Evolutionary conservation across 345 rosid species (phyloP).

Genomic region (Mangifera indica): DNA sequence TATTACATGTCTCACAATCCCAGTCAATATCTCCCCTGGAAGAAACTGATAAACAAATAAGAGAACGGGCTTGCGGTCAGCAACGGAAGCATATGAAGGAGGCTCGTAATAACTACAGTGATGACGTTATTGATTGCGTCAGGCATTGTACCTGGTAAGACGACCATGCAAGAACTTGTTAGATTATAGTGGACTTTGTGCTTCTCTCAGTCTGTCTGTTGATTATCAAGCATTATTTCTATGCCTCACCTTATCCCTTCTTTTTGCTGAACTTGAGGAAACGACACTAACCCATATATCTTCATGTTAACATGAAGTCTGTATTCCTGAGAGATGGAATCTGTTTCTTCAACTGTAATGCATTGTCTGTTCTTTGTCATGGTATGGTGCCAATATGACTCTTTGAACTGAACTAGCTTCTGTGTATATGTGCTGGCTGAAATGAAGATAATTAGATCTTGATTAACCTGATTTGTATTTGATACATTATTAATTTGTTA

Average conservation of each 20-base stretch:
- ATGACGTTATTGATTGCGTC: constrained; percentile 76
- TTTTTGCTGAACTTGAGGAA: background rate
- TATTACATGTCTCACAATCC: constrained; percentile 81
- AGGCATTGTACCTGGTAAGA: constrained; percentile 89
- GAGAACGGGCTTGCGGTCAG: constrained; percentile 62
- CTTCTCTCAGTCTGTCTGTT: constrained; percentile 9
- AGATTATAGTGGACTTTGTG: constrained; percentile 12
- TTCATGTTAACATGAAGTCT: background rate
- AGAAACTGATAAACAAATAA: constrained; percentile 91
- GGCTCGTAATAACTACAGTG: constrained; percentile 80
- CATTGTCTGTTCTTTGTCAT: background rate
- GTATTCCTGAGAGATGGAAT: background rate
- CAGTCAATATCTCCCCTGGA: constrained; percentile 80
- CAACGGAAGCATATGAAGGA: constrained; percentile 85
- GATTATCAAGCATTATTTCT: background rate
- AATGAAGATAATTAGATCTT: background rate
- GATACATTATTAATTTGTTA: too few relatives aligned
- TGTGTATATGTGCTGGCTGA: background rate
- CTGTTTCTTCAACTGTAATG: background rate
- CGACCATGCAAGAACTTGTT: constrained; percentile 14
- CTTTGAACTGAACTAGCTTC: background rate
- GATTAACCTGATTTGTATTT: too few relatives aligned
- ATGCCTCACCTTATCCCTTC: background rate
- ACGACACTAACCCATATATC: background rate
- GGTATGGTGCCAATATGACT: background rate